Evolutionary conservation across 352 stramenopile species (phyloP).

Genomic region (Phytopythium montanum): DNA sequence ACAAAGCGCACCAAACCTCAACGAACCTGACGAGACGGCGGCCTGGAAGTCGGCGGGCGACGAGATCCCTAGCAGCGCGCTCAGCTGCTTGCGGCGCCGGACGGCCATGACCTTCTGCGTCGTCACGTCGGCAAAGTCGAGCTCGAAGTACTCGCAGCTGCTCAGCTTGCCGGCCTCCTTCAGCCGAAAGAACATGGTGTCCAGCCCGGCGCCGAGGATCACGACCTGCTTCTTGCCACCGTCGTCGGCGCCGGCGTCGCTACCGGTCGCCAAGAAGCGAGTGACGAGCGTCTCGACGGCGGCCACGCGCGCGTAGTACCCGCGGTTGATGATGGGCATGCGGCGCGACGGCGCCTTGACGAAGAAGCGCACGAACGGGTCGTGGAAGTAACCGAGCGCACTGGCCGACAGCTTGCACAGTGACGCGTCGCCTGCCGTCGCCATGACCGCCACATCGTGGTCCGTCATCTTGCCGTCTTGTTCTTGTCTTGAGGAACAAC

Average conservation of each 20-base stretch:
- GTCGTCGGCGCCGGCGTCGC: constrained; percentile 2
- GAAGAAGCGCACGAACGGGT: constrained; percentile 81
- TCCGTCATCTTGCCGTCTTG: constrained; percentile 9
- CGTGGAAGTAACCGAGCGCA: constrained; percentile 67
- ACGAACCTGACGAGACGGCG: constrained; percentile 41
- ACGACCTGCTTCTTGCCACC: constrained; percentile 63
- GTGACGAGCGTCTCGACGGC: constrained; percentile 68
- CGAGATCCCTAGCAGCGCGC: constrained; percentile 35
- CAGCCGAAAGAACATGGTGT: constrained; percentile 86
- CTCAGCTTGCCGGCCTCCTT: constrained; percentile 28
- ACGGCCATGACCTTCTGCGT: constrained; percentile 80
- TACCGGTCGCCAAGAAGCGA: constrained; percentile 51
- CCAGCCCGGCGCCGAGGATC: constrained; percentile 73
- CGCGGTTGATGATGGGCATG: constrained; percentile 89
- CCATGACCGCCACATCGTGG: constrained; percentile 76
- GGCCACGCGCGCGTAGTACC: constrained; percentile 83
- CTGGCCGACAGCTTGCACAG: constrained; percentile 85
- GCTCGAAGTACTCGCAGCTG: constrained; percentile 77
- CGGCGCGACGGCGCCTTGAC: constrained; percentile 76
- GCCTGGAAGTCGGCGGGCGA: constrained; percentile 41
- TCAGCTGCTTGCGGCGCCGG: constrained; percentile 57
- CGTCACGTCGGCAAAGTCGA: constrained; percentile 81
- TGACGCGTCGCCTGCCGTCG: constrained; percentile 77
- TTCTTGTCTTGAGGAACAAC: background rate
- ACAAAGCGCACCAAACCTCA: background rate